phyloP scores from a whole-genome alignment of 2,329 filamentous ascomycete species.

The Cladorrhinum sp. region DNA sequence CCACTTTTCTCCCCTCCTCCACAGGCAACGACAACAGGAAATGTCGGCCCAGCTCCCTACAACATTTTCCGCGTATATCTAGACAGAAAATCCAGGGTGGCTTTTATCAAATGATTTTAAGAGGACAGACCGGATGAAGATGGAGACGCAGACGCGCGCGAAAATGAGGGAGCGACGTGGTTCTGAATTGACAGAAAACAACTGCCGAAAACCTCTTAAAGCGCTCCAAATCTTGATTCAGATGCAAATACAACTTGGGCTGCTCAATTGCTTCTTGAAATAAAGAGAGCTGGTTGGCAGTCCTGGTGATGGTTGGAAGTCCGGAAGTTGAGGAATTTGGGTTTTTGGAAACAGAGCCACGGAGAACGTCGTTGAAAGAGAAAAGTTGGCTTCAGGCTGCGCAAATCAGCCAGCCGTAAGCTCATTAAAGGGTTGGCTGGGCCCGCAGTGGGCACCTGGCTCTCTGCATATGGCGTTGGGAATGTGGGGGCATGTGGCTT shows the following conservation, averaged over 20 bases:
- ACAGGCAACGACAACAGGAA: constrained; percentile 5
- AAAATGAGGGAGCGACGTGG: neutral
- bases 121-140: constrained; percentile 1
- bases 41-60: constrained; percentile 4
- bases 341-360: constrained; percentile 3
- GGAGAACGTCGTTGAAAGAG: constrained; percentile 12
- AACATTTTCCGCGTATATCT: constrained; percentile 12
- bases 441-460: constrained; percentile 9
- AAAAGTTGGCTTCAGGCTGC: constrained; percentile 12
- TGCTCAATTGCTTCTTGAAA: constrained; percentile 4
- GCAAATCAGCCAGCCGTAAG: constrained; percentile 13
- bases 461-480: constrained; percentile 20
- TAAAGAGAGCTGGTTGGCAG: neutral
- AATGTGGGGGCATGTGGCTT: neutral
- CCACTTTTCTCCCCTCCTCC: constrained; percentile 1
- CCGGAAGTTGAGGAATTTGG: constrained; percentile 1
- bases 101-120: constrained; percentile 10
- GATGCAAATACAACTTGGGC: constrained; percentile 4
- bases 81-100: constrained; percentile 8
- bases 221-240: constrained; percentile 1
- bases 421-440: constrained; percentile 23
- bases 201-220: constrained; percentile 4
- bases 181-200: constrained; percentile 4
- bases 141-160: neutral
- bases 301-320: constrained; percentile 4